These are phyloP conservation scores for Ploettnerulaceae sp. DNA, from an alignment of 2,329 filamentous ascomycete species.

Conservation along the genomic window DNA sequence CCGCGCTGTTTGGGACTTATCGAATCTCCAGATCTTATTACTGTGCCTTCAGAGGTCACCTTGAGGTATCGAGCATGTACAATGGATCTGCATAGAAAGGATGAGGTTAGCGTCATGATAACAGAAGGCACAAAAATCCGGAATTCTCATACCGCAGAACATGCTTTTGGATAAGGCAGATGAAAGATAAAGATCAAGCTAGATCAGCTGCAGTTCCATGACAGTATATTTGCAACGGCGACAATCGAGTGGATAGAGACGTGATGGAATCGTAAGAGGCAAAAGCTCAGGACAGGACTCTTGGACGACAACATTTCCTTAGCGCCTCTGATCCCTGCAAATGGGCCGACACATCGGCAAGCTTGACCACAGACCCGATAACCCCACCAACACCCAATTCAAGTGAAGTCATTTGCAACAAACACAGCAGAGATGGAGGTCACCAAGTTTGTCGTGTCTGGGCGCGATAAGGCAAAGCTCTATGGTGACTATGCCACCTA, in stretches of 20 bases:
- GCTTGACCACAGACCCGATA: constrained; percentile 1
- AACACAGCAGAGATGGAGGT: constrained; percentile 38
- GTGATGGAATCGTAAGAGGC: constrained; percentile 3
- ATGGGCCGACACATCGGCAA: constrained; percentile 4
- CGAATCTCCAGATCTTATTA: constrained; percentile 2
- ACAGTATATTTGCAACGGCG: neutral
- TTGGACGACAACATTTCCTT: constrained; percentile 14
- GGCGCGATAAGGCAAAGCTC: constrained; percentile 77
- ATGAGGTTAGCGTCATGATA: neutral
- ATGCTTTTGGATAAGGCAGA: constrained; percentile 18
- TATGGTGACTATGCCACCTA: constrained; percentile 88
- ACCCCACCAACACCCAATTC: constrained; percentile 13
- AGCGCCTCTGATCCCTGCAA: neutral
- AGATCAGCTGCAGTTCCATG: neutral
- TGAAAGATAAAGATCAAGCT: neutral
- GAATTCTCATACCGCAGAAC: constrained; percentile 18
- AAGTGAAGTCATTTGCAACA: neutral
- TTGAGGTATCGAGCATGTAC: neutral
- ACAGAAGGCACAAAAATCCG: neutral
- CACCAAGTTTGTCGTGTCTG: constrained; percentile 74
- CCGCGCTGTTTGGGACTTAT: constrained; percentile 8
- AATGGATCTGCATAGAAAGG: constrained; percentile 4
- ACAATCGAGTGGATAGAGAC: neutral
- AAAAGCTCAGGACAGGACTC: constrained; percentile 4
- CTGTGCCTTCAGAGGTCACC: constrained; percentile 6